These are phyloP conservation scores for Plasmodium vivax DNA, from an alignment of 169 alveolate species.

Conservation along the genomic window DNA sequence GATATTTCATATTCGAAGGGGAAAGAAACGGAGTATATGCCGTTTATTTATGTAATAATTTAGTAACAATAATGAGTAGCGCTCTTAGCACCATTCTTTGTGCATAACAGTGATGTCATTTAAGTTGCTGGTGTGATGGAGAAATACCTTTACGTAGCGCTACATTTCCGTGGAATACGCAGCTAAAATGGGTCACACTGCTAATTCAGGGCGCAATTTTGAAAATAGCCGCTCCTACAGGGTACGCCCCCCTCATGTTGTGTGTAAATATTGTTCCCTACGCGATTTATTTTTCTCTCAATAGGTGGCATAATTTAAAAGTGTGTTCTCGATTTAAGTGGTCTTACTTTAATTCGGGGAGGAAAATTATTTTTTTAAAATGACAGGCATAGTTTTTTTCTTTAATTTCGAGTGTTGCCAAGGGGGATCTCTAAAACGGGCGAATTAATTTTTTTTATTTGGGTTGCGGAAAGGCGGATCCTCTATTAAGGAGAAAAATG, in stretches of 20 bases:
- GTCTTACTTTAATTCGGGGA: neutral
- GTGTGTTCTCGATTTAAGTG: neutral
- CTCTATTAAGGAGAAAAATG: neutral
- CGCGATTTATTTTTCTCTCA: neutral
- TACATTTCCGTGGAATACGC: neutral
- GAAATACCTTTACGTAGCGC: neutral
- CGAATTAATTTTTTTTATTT: neutral
- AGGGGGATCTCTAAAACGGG: neutral
- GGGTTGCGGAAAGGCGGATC: neutral
- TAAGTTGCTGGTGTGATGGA: neutral
- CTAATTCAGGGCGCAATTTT: neutral
- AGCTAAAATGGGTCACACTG: neutral
- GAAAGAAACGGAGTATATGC: neutral
- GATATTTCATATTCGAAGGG: neutral
- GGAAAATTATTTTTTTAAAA: neutral
- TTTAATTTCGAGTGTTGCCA: neutral
- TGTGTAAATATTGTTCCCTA: neutral
- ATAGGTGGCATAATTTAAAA: neutral
- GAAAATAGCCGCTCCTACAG: neutral
- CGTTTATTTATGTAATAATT: neutral
- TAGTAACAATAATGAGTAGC: neutral
- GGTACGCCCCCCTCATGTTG: neutral
- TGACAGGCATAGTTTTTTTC: neutral
- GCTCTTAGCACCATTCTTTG: neutral
- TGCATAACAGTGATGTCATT: neutral